Conservation (phyloP, 2,329 filamentous ascomycete species). For the Colletotrichum sojae region DNA sequence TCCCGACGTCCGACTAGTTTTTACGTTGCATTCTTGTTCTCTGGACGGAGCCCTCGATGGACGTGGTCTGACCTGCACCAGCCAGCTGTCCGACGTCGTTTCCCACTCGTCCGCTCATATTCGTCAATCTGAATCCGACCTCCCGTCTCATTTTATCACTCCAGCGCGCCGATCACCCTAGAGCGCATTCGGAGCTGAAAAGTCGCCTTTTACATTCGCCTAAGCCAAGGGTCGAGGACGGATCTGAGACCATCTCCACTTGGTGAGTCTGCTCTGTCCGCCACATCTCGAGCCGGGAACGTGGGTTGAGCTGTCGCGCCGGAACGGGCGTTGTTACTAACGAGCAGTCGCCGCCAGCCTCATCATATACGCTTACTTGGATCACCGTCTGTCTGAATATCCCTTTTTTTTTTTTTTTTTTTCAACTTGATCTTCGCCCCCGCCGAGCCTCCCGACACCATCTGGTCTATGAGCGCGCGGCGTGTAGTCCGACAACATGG, state of each 20-base stretch:
- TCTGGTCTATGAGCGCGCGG: slow-evolving; percentile 45
- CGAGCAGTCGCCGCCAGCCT: slow-evolving; percentile 1
- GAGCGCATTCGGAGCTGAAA: slow-evolving; percentile 34
- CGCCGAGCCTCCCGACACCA: slow-evolving; percentile 46
- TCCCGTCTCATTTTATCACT: slow-evolving; percentile 2
- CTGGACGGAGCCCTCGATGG: slow-evolving; percentile 14
- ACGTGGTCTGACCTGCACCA: slow-evolving; percentile 32
- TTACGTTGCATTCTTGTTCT: slow-evolving; percentile 12
- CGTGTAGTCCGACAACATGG: slow-evolving; percentile 52
- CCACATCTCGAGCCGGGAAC: slow-evolving; percentile 39
- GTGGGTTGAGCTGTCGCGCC: slow-evolving; percentile 30
- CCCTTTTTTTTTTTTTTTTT: neutral
- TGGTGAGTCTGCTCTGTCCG: slow-evolving; percentile 35
- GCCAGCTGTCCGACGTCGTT: slow-evolving; percentile 26
- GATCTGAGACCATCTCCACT: slow-evolving; percentile 37
- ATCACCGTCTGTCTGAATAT: slow-evolving; percentile 2
- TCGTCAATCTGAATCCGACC: slow-evolving; percentile 7
- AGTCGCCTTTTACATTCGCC: slow-evolving; percentile 15
- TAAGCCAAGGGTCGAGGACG: slow-evolving; percentile 30
- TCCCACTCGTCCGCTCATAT: slow-evolving; percentile 9
- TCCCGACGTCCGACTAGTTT: slow-evolving; percentile 2
- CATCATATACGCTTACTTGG: neutral
- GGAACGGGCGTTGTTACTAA: slow-evolving; percentile 36
- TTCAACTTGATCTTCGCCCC: slow-evolving; percentile 52
- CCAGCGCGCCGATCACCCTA: slow-evolving; percentile 19